Evolutionary conservation across 1,284 basidiomycete genomes (phyloP).

Genomic region (Malassezia sp.): DNA sequence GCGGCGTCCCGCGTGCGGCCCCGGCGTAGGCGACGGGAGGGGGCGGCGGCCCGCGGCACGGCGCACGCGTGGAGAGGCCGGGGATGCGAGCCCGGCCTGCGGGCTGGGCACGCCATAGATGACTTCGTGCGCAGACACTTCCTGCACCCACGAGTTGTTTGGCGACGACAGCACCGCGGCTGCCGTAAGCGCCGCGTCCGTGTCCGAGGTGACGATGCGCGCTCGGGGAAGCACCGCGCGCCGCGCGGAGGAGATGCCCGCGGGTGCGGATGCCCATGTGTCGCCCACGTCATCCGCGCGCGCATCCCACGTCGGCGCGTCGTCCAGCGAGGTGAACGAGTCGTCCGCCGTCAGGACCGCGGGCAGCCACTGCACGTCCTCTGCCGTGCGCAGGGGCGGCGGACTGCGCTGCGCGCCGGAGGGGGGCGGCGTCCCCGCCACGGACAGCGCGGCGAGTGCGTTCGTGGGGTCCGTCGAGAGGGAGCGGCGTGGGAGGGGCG

Average conservation of each 20-base stretch:
- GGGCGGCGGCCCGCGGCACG: neutral
- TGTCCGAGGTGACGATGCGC: neutral
- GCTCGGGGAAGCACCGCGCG: neutral
- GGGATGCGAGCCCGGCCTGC: neutral
- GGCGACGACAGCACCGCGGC: neutral
- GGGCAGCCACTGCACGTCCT: neutral
- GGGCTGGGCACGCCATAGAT: neutral
- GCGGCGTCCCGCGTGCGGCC: no score
- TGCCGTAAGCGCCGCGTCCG: neutral
- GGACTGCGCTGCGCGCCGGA: no score
- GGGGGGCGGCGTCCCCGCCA: no score
- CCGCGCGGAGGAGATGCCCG: no score
- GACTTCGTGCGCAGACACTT: slow-evolving; percentile 2
- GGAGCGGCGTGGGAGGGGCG: no score
- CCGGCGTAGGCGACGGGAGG: neutral
- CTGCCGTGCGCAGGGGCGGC: no score
- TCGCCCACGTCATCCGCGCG: no score
- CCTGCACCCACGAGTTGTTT: neutral
- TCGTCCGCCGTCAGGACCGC: neutral
- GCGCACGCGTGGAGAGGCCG: no score
- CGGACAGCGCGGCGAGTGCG: no score
- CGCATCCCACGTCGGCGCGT: no score
- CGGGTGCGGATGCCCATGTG: neutral
- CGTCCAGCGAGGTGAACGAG: neutral
- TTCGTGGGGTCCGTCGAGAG: no score